Conservation (phyloP, 345 rosid species). For the Sisymbrium irio region DNA sequence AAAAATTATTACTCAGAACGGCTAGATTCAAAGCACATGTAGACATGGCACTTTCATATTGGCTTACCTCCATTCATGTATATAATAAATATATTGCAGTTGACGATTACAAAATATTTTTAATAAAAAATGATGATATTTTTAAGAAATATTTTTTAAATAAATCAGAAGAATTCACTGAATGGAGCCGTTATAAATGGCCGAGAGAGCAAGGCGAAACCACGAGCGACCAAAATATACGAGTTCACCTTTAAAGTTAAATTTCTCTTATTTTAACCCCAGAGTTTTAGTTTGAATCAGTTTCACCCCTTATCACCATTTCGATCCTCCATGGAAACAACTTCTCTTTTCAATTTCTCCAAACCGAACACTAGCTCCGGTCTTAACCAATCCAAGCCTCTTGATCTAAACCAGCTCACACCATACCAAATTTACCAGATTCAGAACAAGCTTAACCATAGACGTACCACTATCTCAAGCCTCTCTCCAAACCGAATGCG, state of each 20-base stretch:
- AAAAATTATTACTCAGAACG: background rate
- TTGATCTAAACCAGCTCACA: conserved; percentile 58
- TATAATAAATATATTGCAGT: background rate
- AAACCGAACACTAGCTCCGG: conserved; percentile 13
- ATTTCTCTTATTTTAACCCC: too few species aligned
- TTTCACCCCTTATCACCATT: too few species aligned
- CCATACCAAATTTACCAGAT: conserved; percentile 66
- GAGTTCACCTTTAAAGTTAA: too few species aligned
- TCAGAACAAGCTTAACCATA: conserved; percentile 46
- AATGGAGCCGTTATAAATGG: conserved; percentile 21
- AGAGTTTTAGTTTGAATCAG: too few species aligned
- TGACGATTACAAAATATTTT: background rate
- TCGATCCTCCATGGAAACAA: conserved; percentile 39
- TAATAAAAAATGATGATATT: background rate
- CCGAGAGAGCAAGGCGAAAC: too few species aligned
- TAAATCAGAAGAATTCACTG: conserved; percentile 16
- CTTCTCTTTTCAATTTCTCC: background rate
- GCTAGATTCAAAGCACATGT: conserved; percentile 14
- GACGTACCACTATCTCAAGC: conserved; percentile 17
- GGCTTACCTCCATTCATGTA: background rate
- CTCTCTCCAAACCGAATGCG: conserved; percentile 47
- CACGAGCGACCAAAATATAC: too few species aligned
- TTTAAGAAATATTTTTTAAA: background rate
- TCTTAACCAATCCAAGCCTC: conserved; percentile 33
- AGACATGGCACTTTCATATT: background rate